Conservation (phyloP, 345 rosid genomes). For the Eucalyptus marginata region DNA sequence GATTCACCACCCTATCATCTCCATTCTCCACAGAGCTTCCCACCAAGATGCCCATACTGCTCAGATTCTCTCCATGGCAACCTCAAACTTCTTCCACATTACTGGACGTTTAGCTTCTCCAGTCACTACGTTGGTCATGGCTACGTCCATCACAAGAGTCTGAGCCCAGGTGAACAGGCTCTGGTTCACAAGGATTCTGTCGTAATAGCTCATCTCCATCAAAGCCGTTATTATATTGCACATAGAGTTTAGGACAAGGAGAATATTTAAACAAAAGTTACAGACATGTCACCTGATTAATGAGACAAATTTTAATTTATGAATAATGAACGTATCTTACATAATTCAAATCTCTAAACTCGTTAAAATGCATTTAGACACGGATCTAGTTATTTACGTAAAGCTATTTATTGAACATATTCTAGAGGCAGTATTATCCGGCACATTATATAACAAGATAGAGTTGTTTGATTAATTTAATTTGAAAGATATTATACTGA, state of each 20-base stretch:
- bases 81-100: background rate
- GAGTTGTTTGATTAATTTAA: background rate
- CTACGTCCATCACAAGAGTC: too few relatives aligned
- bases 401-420: background rate
- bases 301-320: background rate
- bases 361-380: background rate
- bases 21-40: background rate
- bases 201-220: too few relatives aligned
- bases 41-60: background rate
- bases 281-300: background rate
- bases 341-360: background rate
- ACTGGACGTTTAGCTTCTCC: too few relatives aligned
- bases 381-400: background rate
- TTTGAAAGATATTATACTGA: background rate
- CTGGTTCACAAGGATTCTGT: too few relatives aligned
- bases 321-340: background rate
- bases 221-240: too few relatives aligned
- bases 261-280: background rate
- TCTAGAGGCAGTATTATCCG: background rate
- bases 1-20: background rate
- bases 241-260: background rate
- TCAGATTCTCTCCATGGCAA: background rate
- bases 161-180: too few relatives aligned
- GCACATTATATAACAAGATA: background rate
- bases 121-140: too few relatives aligned